Evolutionary conservation across 2,329 filamentous ascomycete genomes (phyloP).

Genomic region (Chaetomiaceae sp.): DNA sequence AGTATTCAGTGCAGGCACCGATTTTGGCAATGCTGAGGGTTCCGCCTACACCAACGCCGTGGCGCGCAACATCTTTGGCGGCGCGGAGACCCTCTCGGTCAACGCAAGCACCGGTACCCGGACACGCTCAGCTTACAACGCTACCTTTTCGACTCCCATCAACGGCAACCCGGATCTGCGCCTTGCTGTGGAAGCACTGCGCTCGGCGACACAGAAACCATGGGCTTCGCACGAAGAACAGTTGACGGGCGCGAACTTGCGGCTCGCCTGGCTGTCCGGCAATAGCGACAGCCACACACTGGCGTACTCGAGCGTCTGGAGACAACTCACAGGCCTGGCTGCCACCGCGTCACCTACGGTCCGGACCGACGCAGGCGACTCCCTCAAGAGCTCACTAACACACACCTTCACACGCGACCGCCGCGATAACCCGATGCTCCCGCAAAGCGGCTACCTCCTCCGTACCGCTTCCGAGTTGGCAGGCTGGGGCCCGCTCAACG

Average conservation of each 20-base stretch:
- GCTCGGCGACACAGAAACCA: constrained; percentile 79
- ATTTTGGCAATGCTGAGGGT: constrained; percentile 88
- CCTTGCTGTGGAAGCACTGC: constrained; percentile 72
- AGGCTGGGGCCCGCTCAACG: constrained; percentile 74
- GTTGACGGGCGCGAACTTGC: constrained; percentile 70
- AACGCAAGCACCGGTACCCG: constrained; percentile 86
- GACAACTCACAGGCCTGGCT: constrained; percentile 77
- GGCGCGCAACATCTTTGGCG: constrained; percentile 89
- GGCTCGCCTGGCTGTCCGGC: constrained; percentile 66
- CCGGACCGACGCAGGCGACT: constrained; percentile 81
- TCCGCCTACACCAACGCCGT: constrained; percentile 85
- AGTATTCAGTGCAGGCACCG: constrained; percentile 88
- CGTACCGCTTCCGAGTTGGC: constrained; percentile 80
- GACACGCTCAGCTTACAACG: constrained; percentile 86
- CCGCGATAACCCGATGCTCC: constrained; percentile 79
- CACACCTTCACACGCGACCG: constrained; percentile 77
- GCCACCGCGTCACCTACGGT: constrained; percentile 75
- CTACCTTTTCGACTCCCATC: constrained; percentile 76
- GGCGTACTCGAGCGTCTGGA: constrained; percentile 77
- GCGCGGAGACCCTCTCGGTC: constrained; percentile 81
- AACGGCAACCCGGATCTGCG: constrained; percentile 77
- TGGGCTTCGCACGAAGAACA: constrained; percentile 95
- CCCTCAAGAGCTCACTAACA: constrained; percentile 79
- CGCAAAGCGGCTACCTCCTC: constrained; percentile 73
- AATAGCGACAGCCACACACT: constrained; percentile 69